phyloP scores from a whole-genome alignment of 2,329 filamentous ascomycete species.

The Pestalotiopsis fici region DNA sequence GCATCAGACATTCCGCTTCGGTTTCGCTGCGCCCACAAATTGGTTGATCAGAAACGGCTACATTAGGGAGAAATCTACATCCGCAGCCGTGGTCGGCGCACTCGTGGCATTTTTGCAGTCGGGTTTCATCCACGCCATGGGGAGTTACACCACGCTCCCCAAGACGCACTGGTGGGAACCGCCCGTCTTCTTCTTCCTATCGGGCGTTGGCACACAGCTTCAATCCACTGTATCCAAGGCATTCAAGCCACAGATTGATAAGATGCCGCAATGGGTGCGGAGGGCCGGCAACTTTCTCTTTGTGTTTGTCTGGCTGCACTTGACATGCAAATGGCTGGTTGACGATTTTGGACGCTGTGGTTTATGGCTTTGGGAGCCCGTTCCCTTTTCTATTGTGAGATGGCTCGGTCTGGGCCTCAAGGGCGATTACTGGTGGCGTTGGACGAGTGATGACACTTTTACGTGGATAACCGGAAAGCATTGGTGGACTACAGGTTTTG shows the following conservation, averaged over 20 bases:
- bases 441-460: constrained; percentile 54
- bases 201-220: constrained; percentile 64
- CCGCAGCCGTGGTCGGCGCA: constrained; percentile 34
- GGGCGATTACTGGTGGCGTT: constrained; percentile 69
- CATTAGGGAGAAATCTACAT: constrained; percentile 33
- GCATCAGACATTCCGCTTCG: constrained; percentile 86
- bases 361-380: constrained; percentile 78
- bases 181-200: constrained; percentile 70
- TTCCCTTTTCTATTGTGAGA: constrained; percentile 75
- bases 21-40: constrained; percentile 62
- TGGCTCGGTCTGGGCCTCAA: constrained; percentile 63
- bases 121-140: constrained; percentile 69
- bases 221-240: constrained; percentile 44
- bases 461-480: constrained; percentile 57
- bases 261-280: constrained; percentile 45
- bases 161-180: constrained; percentile 52
- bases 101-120: constrained; percentile 65
- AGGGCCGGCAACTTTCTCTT: constrained; percentile 62
- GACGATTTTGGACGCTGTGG: constrained; percentile 77
- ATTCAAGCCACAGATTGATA: not conserved
- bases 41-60: constrained; percentile 44
- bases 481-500: constrained; percentile 60
- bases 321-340: constrained; percentile 65
- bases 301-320: constrained; percentile 66
- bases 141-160: constrained; percentile 67